phyloP scores from a whole-genome alignment of 2,329 filamentous ascomycete genomes.

The Fusarium sp. region DNA sequence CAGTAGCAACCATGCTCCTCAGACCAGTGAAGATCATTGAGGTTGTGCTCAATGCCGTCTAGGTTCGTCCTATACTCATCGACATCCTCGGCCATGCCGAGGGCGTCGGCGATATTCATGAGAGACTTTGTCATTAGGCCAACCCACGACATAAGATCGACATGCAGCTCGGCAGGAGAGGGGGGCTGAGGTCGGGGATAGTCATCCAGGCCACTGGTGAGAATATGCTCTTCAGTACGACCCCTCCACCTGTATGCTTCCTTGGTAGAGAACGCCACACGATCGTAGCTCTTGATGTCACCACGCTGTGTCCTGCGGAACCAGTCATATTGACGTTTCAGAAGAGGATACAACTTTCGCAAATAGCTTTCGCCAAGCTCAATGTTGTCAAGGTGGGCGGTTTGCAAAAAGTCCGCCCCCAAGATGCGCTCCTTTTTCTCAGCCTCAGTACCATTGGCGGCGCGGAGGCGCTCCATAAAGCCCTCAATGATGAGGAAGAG shows the following conservation, averaged over 20 bases:
- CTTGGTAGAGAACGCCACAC: conserved; percentile 86
- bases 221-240: conserved; percentile 84
- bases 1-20: conserved; percentile 86
- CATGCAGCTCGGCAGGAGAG: conserved; percentile 94
- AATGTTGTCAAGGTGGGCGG: conserved; percentile 74
- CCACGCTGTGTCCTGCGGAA: conserved; percentile 93
- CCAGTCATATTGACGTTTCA: conserved; percentile 93
- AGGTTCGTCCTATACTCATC: conserved; percentile 78
- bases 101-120: conserved; percentile 79
- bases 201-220: conserved; percentile 95
- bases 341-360: conserved; percentile 82
- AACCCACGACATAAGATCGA: conserved; percentile 96
- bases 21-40: conserved; percentile 95
- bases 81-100: conserved; percentile 83
- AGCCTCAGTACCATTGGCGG: conserved; percentile 62
- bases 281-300: conserved; percentile 91
- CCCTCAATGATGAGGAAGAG: conserved; percentile 89
- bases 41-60: conserved; percentile 83
- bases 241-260: conserved; percentile 97
- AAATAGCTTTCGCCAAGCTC: conserved; percentile 79
- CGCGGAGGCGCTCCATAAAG: conserved; percentile 83
- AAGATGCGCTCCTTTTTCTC: conserved; percentile 60
- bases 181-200: conserved; percentile 95
- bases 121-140: conserved; percentile 95
- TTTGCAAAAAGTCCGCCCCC: conserved; percentile 65